Conservation (phyloP, 768 basidiomycete species). For the Pulveroboletus frians region DNA sequence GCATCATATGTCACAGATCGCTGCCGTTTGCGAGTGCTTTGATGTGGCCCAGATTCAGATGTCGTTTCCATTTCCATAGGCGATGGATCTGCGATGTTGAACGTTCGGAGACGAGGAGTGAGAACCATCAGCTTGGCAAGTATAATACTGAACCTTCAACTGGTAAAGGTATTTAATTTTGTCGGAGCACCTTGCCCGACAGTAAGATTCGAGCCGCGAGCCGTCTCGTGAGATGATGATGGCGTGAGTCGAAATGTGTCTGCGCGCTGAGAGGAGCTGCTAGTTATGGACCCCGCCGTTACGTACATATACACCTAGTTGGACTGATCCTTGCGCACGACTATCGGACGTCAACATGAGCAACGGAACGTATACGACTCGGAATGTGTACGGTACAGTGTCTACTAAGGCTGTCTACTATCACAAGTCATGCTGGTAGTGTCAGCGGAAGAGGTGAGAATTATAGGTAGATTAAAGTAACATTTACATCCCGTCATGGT, state of each 20-base stretch:
- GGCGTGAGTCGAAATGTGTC: conserved; percentile 19
- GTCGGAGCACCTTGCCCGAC: conserved; percentile 12
- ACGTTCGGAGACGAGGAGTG: conserved; percentile 33
- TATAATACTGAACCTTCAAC: conserved; percentile 8
- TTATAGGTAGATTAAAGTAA: not conserved
- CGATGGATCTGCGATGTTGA: conserved; percentile 29
- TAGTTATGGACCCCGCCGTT: conserved; percentile 21
- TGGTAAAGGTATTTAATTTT: conserved; percentile 17
- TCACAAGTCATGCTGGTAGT: not conserved
- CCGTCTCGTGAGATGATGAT: conserved; percentile 15
- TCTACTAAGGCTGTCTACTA: conserved; percentile 7
- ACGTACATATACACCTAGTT: conserved; percentile 12
- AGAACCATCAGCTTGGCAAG: conserved; percentile 28
- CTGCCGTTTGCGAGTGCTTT: conserved; percentile 35
- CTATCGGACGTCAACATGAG: not conserved
- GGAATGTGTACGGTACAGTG: conserved; percentile 4
- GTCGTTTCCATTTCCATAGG: conserved; percentile 29
- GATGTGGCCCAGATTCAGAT: conserved; percentile 24
- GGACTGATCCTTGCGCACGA: not conserved
- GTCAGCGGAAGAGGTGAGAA: too few relatives aligned
- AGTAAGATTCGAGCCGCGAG: conserved; percentile 13
- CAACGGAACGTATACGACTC: not conserved
- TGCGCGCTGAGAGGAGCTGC: conserved; percentile 12
- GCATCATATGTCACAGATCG: conserved; percentile 30
- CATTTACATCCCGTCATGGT: conserved; percentile 3